Conservation (phyloP, 306 rosid genomes). For the Lathyrus aphaca region DNA sequence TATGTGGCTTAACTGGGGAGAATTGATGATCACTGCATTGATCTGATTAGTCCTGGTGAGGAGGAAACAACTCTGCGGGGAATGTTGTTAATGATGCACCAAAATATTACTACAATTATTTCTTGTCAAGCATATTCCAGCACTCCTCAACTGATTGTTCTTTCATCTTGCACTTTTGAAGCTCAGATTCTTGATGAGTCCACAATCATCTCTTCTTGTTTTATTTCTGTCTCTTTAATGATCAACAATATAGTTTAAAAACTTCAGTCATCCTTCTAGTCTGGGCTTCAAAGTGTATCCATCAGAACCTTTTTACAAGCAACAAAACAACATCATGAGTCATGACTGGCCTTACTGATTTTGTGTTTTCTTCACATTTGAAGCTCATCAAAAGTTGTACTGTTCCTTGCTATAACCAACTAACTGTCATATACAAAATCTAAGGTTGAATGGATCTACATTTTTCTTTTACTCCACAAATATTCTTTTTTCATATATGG, state of each 20-base stretch:
- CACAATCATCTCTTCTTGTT: too few species aligned
- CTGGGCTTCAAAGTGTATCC: not conserved
- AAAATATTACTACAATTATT: too few species aligned
- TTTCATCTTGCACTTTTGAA: not conserved
- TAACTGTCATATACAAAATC: constrained; percentile 14
- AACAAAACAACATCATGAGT: not conserved
- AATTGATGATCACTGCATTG: too few species aligned
- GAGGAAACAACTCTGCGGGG: too few species aligned
- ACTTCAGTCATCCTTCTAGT: too few species aligned
- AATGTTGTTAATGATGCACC: too few species aligned
- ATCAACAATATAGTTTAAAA: too few species aligned
- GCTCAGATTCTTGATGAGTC: too few species aligned
- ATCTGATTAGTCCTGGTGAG: too few species aligned
- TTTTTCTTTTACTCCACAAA: constrained; percentile 1
- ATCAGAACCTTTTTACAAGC: constrained; percentile 21
- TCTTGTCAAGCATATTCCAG: not conserved
- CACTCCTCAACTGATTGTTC: not conserved
- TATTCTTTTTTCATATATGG: not conserved
- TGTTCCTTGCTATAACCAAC: not conserved
- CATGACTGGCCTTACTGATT: constrained; percentile 15
- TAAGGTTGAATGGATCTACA: not conserved
- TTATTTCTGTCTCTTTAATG: too few species aligned
- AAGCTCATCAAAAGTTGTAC: not conserved
- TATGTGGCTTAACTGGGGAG: too few species aligned
- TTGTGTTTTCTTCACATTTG: constrained; percentile 11